phyloP scores from a whole-genome alignment of 352 stramenopile species.

The Globisporangium radiosum region DNA sequence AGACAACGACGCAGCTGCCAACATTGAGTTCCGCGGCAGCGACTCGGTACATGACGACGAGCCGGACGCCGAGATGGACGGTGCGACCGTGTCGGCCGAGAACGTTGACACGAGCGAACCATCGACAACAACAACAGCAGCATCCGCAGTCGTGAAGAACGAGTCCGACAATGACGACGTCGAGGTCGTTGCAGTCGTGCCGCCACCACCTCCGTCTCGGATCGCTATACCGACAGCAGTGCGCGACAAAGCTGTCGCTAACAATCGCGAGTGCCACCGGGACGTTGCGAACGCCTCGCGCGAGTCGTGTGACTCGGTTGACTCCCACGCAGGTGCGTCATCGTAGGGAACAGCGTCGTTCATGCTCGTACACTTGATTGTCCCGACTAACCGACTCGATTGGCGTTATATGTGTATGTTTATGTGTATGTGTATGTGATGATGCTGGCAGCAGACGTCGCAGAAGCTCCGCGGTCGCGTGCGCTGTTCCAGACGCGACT shows the following conservation, averaged over 20 bases:
- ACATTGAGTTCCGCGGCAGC: constrained; percentile 9
- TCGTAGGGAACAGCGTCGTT: no score
- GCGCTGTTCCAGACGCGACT: constrained; percentile 49
- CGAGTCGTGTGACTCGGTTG: constrained; percentile 7
- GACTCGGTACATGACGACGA: neutral
- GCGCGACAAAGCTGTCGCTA: no score
- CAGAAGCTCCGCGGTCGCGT: neutral
- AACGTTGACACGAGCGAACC: neutral
- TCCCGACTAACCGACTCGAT: no score
- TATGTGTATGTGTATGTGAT: neutral
- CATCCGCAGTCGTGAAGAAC: constrained; percentile 7
- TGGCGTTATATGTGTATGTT: no score
- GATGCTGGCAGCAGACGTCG: neutral
- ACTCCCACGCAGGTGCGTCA: constrained; percentile 6
- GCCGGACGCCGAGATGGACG: constrained; percentile 7
- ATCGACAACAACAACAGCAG: no score
- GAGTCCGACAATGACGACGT: constrained; percentile 7
- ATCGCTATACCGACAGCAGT: neutral
- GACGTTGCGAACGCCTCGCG: constrained; percentile 5
- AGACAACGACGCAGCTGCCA: constrained; percentile 24
- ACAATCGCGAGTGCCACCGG: no score
- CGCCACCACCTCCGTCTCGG: neutral
- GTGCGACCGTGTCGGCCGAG: neutral
- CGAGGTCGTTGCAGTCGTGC: neutral
- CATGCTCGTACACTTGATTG: no score